Evolutionary conservation across 1,284 basidiomycete genomes (phyloP), one percentile per base, ranked within the genome.

Genomic region (Rhodotorula mucilaginosa): DNA sequence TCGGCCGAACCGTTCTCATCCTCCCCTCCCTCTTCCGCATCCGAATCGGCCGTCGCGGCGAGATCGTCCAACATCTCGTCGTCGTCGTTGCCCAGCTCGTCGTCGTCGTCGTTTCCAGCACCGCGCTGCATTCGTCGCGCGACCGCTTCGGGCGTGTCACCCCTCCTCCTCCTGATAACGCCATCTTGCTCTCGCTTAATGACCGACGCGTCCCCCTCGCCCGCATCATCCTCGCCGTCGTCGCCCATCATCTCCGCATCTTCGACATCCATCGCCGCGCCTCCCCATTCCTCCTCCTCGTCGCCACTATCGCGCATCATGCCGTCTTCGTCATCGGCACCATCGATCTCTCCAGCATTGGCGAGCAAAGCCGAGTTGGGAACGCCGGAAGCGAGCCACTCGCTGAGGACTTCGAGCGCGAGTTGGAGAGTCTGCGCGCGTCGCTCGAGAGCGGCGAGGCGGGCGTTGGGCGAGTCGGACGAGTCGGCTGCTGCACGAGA

Each of bases 371-470:
- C 23, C 57, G 67, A 58, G 21, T 58, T 57, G 16, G 70, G 67
- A 8, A 72, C 61, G 52, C 75, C 63, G 10, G 68, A 68, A 19
- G 77, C 76, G 63, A 73, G 69, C 68, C 75, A 70, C 58, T 76
- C 74, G 29, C 68, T 67, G 74, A 96, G 81, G 64, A 96, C 87
- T 82, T 97, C 93, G 48, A 97, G 84, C 26, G 90, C 87, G 49
- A 93, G 85, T 73, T 90, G 88, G 13, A 92, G 84, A 5, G 90
- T 90, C 72, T 88, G 86, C 64, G 96, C 81, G 71, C 83, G 86
- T 19, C 85, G 83, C 81, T 97, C 93, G 54, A 93, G 83, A n/a
- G 83, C 82, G 70, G 90, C 89, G 10, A 96, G 85, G 78, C 89
- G 87, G 21, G 87, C 72, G 78, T 93, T 58, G 19, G 67, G 67